Base-by-base conservation (phyloP, 768 basidiomycete genomes). In the Pluteus cervinus region DNA sequence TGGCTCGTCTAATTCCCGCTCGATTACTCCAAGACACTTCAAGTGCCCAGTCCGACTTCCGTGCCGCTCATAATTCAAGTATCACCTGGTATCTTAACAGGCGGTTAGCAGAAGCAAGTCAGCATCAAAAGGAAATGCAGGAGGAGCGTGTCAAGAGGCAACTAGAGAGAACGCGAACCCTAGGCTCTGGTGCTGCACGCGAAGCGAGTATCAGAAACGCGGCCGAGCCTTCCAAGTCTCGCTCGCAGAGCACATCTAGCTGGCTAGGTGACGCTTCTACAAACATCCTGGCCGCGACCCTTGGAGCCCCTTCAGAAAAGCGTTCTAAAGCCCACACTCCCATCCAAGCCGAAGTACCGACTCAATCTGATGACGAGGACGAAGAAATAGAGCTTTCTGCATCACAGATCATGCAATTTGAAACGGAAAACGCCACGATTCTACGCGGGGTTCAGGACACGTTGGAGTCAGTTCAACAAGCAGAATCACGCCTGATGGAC, bases 101-200 rank as follows among this genome's bases (percentile, higher is more conserved):
- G 35, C 76, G 85, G 25, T 71, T 99, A 24, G 73, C 90, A 0
- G 78, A 86, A 44, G 76, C 82, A 17, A 84, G 87, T 48, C 79
- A 88, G 51, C 68, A 55, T 11, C 83, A 94, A 48, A 83, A 83
- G 47, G 81, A 87, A 46, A 75, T 97, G 68, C 96, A 99, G 60
- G 94, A 97, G 58, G 90, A 94, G 56, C 81, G 96, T 33, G 74
- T 92, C 38, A 83, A 81, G 55, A 77, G 94, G 4, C 86, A 94
- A 52, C 61, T 85, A 41, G 96, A 98, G 55, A 71, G 89, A 42
- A 77, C 82, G 9, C 75, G 74, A 41, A 87, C 86, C 1, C 72
- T 98, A 8, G 93, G 91, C 4, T 86, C 86, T 5, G 73, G 71
- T n/a, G 86, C 82, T 16, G 71, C 76, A 25, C 72, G 75, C 37